phyloP scores from a whole-genome alignment of 2,329 filamentous ascomycete species.

The Cladophialophora exuberans region DNA sequence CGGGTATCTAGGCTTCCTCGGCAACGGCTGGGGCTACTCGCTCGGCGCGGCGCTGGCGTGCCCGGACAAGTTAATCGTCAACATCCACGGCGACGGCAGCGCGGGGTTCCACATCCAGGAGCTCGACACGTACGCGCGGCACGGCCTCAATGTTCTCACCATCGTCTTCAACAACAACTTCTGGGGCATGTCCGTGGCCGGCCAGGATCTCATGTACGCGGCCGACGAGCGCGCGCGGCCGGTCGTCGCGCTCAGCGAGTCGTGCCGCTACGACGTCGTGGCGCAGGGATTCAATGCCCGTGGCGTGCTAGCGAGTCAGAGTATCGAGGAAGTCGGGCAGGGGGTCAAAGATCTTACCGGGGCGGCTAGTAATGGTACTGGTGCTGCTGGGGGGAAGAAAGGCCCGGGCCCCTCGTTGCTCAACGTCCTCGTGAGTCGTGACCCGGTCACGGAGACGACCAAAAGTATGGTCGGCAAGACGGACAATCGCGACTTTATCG shows the following conservation, averaged over 20 bases:
- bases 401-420: constrained; percentile 40
- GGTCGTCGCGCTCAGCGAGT: constrained; percentile 37
- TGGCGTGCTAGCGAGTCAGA: constrained; percentile 33
- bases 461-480: constrained; percentile 48
- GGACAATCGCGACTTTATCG: constrained; percentile 47
- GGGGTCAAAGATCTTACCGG: constrained; percentile 40
- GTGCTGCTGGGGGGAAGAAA: not conserved
- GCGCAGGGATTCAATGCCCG: constrained; percentile 45
- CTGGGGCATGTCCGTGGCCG: constrained; percentile 52
- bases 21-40: constrained; percentile 52
- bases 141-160: constrained; percentile 46
- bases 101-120: constrained; percentile 52
- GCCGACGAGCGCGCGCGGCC: constrained; percentile 37
- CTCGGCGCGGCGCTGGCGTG: constrained; percentile 49
- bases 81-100: constrained; percentile 51
- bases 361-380: not conserved
- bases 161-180: constrained; percentile 49
- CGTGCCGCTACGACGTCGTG: constrained; percentile 47
- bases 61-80: constrained; percentile 44
- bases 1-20: constrained; percentile 51
- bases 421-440: constrained; percentile 46
- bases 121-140: constrained; percentile 49
- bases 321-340: constrained; percentile 36
- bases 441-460: constrained; percentile 35
- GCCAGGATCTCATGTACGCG: constrained; percentile 50